Evolutionary conservation across 768 basidiomycete genomes (phyloP), one percentile per base, ranked within the genome.

Genomic region (Neoboletus magnificus): DNA sequence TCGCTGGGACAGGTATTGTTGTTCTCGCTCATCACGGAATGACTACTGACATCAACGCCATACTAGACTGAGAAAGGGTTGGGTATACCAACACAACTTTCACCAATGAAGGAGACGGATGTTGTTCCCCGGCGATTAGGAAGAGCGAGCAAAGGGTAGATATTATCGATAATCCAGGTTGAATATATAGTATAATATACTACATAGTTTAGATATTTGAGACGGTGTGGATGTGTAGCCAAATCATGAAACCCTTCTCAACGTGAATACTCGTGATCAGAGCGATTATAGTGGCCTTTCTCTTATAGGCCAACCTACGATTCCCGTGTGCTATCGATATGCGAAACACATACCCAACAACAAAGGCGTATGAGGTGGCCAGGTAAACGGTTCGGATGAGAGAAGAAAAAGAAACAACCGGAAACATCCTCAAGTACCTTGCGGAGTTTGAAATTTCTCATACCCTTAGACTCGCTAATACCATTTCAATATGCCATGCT

Each of bases 211-310:
- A 45, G 22, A 36, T 25, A 25, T 35, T 41, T 23, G 41, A 35
- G 18, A 43, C 11, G 18, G 6, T 33, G 27, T n/a, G 42, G 15
- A 50, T 32, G 57, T 88, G 78, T 89, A 55, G 86, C 88, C 88
- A 72, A 82, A 76, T 76, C 85, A 91, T 90, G 89, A 91, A 91
- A 91, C 89, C 87, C 87, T 81, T 80, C 75, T 82, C 84, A 63
- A 81, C 86, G 85, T 90, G 74, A 60, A 67, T 67, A 53, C 74
- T 68, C 76, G 87, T 80, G 84, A 84, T 84, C 71, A 77, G 86
- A 90, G 89, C 82, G 89, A 91, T 91, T 90, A 90, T 82, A 70
- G 77, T 79, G 88, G 88, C 84, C 71, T 43, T 75, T 72, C 57
- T 49, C 48, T 52, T 87, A 79, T 80, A 60, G 70, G 77, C 83